Base-by-base conservation (phyloP, 495 filamentous ascomycete species). In the Penicillium arizonense region DNA sequence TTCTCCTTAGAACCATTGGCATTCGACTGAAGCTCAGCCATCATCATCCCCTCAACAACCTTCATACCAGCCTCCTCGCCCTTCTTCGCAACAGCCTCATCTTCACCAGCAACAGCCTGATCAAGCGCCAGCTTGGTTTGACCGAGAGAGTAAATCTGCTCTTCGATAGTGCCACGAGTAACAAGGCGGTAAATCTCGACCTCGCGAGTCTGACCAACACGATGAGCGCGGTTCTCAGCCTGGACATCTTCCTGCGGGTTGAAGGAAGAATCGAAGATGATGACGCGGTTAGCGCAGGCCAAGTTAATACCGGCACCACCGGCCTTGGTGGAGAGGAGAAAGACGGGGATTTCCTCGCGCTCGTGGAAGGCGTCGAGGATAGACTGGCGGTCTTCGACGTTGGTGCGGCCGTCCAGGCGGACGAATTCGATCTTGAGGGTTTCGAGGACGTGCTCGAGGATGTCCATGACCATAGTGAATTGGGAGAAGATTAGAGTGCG, bases 211-310 rank as follows among this genome's bases (percentile, higher is more conserved):
- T 98, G 94, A 1, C 94, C 95, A 10, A 98, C 89, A 4, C 94
- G 84, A 72, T 98, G 94, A 1, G 94, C 94, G 16, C 94, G 88
- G 64, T 98, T 97, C 71, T 96, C 92, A 0, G 94, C 94, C 67
- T 98, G 94, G 1, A 94, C 80, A 63, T 98, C 94, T 50, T 97
- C 91, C 67, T 98, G 94, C 0, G 94, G 94, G 59, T 98, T 98
- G 70, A 97, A 97, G 26, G 82, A 87, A 45, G 87, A 89, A 69
- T 98, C 94, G 63, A 97, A 97, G 62, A 98, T 93, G 67, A 98
- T 82, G 53, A 98, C 92, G 75, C 96, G 97, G 73, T 97, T 97
- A 3, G 94, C 95, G 37, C 86, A 89, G 11, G 90, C 90, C 30
- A 98, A 68, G 70, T 98, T 98, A 72, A 98, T 96, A 13, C 94